Evolutionary conservation across 306 rosid species (phyloP).

Genomic region (Alnus glutinosa): DNA sequence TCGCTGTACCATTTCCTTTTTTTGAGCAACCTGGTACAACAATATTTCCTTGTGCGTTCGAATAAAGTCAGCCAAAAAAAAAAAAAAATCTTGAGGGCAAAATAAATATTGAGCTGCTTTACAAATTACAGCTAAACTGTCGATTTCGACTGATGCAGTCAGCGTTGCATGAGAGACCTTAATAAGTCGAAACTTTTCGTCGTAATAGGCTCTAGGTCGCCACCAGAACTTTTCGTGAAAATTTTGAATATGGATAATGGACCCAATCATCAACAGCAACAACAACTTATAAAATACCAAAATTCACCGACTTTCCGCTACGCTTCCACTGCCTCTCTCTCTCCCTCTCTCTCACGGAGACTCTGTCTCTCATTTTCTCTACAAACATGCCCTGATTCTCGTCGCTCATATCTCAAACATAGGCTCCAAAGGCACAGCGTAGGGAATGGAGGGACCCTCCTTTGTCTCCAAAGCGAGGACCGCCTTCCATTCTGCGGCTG

Average conservation of each 20-base stretch:
- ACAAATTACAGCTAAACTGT: too few species aligned
- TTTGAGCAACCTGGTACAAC: too few species aligned
- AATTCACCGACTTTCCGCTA: neutral
- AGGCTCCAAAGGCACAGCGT: constrained; percentile 34
- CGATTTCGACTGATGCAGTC: neutral
- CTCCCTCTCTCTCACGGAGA: neutral
- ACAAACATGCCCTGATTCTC: constrained; percentile 21
- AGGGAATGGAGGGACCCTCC: constrained; percentile 77
- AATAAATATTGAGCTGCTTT: too few species aligned
- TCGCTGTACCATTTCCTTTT: neutral
- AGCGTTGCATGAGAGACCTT: neutral
- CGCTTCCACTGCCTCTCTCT: neutral
- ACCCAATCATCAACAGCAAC: neutral
- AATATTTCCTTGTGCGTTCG: neutral
- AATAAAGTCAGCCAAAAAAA: neutral
- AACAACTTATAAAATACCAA: neutral
- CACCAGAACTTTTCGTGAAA: neutral
- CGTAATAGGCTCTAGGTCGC: neutral
- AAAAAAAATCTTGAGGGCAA: neutral
- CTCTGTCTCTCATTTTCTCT: neutral
- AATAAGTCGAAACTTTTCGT: neutral
- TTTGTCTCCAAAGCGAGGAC: constrained; percentile 92
- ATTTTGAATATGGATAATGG: neutral
- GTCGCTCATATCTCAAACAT: constrained; percentile 19
- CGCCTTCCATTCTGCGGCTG: constrained; percentile 97